A percentile compares a stretch with the other conserved stretches of the same genome.
These are phyloP conservation scores for Pascua sp. DNA, from an alignment of 1,284 basidiomycete genomes.

Conservation along the genomic window DNA sequence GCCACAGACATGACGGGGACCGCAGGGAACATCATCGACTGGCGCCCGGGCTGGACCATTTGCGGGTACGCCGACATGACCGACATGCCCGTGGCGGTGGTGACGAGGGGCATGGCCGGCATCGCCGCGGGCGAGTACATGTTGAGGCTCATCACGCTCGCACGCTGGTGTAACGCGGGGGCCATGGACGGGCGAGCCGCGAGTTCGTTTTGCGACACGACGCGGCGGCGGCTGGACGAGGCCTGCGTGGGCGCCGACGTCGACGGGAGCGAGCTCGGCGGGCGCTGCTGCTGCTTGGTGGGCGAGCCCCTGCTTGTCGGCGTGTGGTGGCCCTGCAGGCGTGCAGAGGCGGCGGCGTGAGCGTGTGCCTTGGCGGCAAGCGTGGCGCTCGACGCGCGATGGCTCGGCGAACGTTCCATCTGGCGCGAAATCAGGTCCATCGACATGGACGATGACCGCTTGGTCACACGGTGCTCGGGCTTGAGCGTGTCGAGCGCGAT, in stretches of 20 bases:
- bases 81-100: constrained; percentile 1
- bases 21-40: constrained; percentile 13
- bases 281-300: constrained; percentile 3
- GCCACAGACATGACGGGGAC: not conserved
- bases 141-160: constrained; percentile 10
- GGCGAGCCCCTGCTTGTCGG: constrained; percentile 2
- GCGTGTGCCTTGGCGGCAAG: not conserved
- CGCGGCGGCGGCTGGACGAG: constrained; percentile 9
- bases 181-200: not conserved
- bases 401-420: not conserved
- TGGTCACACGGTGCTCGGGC: no score
- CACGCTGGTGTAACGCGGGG: not conserved
- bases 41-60: not conserved
- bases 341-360: not conserved
- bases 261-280: constrained; percentile 9
- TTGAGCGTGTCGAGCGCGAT: no score
- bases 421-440: not conserved
- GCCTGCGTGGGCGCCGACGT: constrained; percentile 9
- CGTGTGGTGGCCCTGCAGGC: not conserved
- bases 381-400: not conserved
- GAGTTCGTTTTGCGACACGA: constrained; percentile 14
- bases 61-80: constrained; percentile 3
- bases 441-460: constrained; percentile 7
- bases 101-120: not conserved
- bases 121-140: constrained; percentile 7